Evolutionary conservation across 1,284 basidiomycete species (phyloP).

Genomic region (Mycosarcoma maydis): DNA sequence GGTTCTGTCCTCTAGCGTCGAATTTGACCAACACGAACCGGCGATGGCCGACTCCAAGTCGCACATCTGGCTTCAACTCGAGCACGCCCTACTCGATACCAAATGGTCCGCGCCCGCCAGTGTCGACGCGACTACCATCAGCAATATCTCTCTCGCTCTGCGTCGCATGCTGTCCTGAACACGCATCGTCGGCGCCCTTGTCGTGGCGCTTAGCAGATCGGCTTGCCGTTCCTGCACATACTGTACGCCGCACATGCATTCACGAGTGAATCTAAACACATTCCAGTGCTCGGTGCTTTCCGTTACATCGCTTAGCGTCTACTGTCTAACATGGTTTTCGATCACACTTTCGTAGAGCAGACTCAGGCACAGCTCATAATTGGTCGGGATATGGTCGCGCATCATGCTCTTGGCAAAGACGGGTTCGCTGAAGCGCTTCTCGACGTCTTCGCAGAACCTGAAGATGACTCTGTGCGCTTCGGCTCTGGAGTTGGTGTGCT

Average conservation of each 20-base stretch:
- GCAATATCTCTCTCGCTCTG: background rate
- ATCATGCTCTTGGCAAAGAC: conserved; percentile 65
- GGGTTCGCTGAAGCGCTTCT: conserved; percentile 70
- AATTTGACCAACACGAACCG: conserved; percentile 2
- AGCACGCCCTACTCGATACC: conserved; percentile 26
- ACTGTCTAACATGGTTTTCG: background rate
- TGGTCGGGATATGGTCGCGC: conserved; percentile 58
- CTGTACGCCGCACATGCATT: too few species aligned
- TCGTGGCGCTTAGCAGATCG: too few species aligned
- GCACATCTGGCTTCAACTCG: conserved; percentile 17
- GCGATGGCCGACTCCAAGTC: background rate
- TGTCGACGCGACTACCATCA: background rate
- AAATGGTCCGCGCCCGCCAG: conserved; percentile 15
- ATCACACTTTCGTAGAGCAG: conserved; percentile 50
- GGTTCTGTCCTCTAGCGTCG: conserved; percentile 15
- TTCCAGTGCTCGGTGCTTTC: too few species aligned
- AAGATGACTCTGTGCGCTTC: conserved; percentile 69
- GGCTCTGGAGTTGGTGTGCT: background rate
- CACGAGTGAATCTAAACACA: too few species aligned
- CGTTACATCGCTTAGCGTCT: too few species aligned
- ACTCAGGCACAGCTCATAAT: conserved; percentile 59
- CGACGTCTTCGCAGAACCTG: conserved; percentile 69
- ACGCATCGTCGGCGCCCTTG: too few species aligned
- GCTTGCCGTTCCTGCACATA: too few species aligned
- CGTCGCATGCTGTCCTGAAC: conserved; percentile 3